Conservation (phyloP, 352 stramenopile species). For the Globisporangium nunn region DNA sequence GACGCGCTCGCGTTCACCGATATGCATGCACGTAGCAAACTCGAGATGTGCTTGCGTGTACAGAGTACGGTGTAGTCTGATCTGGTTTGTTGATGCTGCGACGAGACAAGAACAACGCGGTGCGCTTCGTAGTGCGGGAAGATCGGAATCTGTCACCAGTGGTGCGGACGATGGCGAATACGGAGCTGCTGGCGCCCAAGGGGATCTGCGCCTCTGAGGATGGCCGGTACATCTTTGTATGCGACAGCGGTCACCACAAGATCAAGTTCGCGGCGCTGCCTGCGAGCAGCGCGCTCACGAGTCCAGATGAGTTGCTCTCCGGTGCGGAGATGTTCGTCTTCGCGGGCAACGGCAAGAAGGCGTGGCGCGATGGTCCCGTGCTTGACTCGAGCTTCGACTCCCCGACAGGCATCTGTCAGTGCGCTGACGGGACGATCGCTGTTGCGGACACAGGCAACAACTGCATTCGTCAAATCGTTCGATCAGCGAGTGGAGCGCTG, state of each 20-base stretch:
- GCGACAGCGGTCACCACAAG: slow-evolving; percentile 43
- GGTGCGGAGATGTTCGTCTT: slow-evolving; percentile 37
- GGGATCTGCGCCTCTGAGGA: slow-evolving; percentile 34
- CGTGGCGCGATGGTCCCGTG: slow-evolving; percentile 32
- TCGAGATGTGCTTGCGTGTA: too few relatives aligned
- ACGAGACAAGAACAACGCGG: slow-evolving; percentile 26
- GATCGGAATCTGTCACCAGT: neutral
- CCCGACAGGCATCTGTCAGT: slow-evolving; percentile 29
- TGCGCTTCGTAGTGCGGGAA: slow-evolving; percentile 21
- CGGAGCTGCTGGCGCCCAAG: slow-evolving; percentile 35
- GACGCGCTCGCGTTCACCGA: slow-evolving; percentile 29
- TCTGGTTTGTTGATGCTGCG: neutral
- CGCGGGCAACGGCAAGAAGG: slow-evolving; percentile 35
- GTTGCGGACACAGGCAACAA: slow-evolving; percentile 48
- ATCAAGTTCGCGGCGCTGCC: slow-evolving; percentile 41
- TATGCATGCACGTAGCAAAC: slow-evolving; percentile 15
- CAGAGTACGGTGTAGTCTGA: too few relatives aligned
- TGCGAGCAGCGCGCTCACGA: slow-evolving; percentile 15
- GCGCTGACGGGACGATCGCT: slow-evolving; percentile 27
- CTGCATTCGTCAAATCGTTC: slow-evolving; percentile 39
- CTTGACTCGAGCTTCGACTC: slow-evolving; percentile 33
- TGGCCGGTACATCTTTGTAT: slow-evolving; percentile 39
- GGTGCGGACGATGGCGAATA: slow-evolving; percentile 22
- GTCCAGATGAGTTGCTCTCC: slow-evolving; percentile 5
- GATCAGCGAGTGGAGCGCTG: slow-evolving; percentile 17